Evolutionary conservation across 768 basidiomycete species (phyloP), one percentile per base, ranked within the genome.

Genomic region (Favolaschia claudopus): DNA sequence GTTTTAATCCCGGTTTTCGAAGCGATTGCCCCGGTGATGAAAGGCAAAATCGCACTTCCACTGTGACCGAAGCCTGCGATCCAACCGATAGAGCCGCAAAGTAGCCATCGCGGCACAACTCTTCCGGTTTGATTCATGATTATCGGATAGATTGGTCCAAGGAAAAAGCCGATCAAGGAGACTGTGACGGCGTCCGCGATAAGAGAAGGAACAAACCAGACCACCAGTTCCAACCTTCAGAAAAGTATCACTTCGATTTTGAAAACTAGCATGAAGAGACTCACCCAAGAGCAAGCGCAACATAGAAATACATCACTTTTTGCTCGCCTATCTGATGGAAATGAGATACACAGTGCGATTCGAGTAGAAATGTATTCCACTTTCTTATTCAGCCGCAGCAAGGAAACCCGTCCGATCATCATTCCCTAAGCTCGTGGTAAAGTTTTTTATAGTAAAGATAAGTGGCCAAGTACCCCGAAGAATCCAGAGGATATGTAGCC

Each of bases 61-160:
- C 88, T 84, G 66, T 88, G 86, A 0, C 91, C 89, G 28, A 85
- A 80, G 7, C 82, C 84, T 10, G 85, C 84, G 31, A 87, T 85
- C 86, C 85, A 88, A 9, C 87, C 87, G 34, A 88, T 85, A 12
- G 84, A 78, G 32, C 80, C 83, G 43, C 78, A 82, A 22, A 91
- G 77, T 10, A 94, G 77, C 80, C 87, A 87, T 13, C 78, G 78
- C 12, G 92, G 93, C 7, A 95, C 72, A 47, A 92, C 77, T 2
- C 85, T 79, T 9, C 85, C 81, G 1, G 87, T 76, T 37, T 89
- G 83, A 67, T 89, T 89, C 84, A 93, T 85, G n/a, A 84, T 78
- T 43, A 89, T 82, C 1, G 88, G 89, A 66, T 87, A 91, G 77
- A 91, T 83, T 4, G 89, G 89, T 1, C 89, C 91, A 19, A 92